Evolutionary conservation across 2,329 filamentous ascomycete species (phyloP), one percentile per base, ranked within the genome.

Genomic region (Apiospora saccharicola): DNA sequence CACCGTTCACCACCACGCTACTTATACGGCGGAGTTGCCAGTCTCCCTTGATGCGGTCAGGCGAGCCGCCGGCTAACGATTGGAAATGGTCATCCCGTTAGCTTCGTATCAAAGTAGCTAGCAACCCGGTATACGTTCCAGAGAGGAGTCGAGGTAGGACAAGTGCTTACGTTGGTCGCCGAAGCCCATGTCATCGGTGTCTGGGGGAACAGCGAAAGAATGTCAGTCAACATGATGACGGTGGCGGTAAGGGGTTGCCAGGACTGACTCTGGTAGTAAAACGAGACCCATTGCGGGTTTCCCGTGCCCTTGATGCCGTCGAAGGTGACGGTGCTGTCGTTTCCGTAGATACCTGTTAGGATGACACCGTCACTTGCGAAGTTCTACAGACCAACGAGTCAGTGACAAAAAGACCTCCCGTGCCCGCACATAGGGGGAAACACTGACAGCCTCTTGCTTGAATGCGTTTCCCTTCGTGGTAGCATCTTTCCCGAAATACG

Each of bases 101-200:
- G 57, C 19, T 41, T 64, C 10, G 3, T 7, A 41, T 14, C 34
- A 34, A 7, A 14, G 10, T 46, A n/a, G 79, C 79, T 46, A n/a
- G 79, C 79, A 43, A 34, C 5, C 47, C 7, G 43, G 19, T 67
- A 30, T 71, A 72, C 74, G 22, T 16, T n/a, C 14, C 12, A n/a
- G 16, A 37, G 30, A 61, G 34, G 16, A 34, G 1, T 7, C 10
- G 4, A 10, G 4, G 10, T 8, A 19, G 41, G 37, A 22, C 37
- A 37, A 37, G 37, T 30, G 76, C 79, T 81, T 77, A 81, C 80
- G 85, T 72, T 86, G 84, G 70, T 86, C 85, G 0, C 89, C 89
- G 71, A 88, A 90, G 3, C 88, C 89, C 87, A 90, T 89, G 72
- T 90, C 89, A 69, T 90, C 89, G 2, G 83, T 90, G 78, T 90